These are phyloP conservation scores for Yamadazyma ubonensis DNA, from an alignment of 805 yeast species.

Conservation along the genomic window DNA sequence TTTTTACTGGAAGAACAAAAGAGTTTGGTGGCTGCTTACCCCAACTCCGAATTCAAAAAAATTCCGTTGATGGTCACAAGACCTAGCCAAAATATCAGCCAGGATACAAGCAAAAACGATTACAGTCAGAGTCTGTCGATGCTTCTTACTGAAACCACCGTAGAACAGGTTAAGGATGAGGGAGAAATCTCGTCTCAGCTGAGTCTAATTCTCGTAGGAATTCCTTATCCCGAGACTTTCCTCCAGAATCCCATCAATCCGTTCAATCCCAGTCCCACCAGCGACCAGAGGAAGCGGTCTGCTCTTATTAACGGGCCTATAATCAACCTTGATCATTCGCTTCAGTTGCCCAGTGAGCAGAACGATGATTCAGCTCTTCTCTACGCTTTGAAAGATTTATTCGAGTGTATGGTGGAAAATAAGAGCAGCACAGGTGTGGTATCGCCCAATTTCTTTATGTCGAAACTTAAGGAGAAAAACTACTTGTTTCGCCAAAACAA, in stretches of 20 bases:
- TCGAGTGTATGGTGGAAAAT: constrained; percentile 78
- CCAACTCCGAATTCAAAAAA: constrained; percentile 27
- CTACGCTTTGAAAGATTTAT: constrained; percentile 78
- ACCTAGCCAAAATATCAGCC: constrained; percentile 22
- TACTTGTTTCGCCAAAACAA: constrained; percentile 76
- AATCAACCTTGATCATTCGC: constrained; percentile 71
- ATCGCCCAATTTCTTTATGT: constrained; percentile 73
- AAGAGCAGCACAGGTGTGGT: constrained; percentile 73
- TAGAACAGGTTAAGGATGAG: constrained; percentile 17
- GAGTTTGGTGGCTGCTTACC: constrained; percentile 24
- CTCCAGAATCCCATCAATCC: constrained; percentile 37
- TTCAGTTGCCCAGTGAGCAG: constrained; percentile 40
- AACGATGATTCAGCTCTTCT: constrained; percentile 31
- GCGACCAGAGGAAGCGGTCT: constrained; percentile 74
- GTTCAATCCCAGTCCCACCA: constrained; percentile 42
- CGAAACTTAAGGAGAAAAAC: constrained; percentile 76
- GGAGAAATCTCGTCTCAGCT: constrained; percentile 27
- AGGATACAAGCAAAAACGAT: constrained; percentile 18
- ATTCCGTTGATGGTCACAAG: constrained; percentile 37
- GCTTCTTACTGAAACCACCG: constrained; percentile 20
- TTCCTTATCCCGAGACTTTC: constrained; percentile 39
- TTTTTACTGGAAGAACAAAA: constrained; percentile 35
- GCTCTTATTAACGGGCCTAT: constrained; percentile 83
- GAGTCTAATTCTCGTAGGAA: constrained; percentile 38
- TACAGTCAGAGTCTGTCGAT: constrained; percentile 36